Evolutionary conservation across 1,284 basidiomycete genomes (phyloP), one percentile per base, ranked within the genome.

Genomic region (Neonothopanus nambi): DNA sequence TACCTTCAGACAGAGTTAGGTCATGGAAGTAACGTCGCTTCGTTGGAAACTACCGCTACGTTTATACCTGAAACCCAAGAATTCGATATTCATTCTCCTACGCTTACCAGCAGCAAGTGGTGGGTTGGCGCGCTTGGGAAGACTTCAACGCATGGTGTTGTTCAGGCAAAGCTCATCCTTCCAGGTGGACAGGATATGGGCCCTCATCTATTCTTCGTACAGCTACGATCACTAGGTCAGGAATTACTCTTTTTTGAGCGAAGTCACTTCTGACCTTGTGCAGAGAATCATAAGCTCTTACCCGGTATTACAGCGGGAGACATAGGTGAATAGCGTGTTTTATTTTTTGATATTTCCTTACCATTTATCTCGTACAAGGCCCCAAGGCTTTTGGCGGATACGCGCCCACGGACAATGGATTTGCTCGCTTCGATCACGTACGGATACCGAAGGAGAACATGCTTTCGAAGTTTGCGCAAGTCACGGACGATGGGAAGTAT

Each of bases 51-150:
- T 0, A 91, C 85, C 0, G 88, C 89, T 5, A 91, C 86, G 0
- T 93, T 85, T 67, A 72, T 89, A 30, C 79, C 81, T 0, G 76
- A 78, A n/a, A 81, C 79, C 0, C 72, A 81, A 55, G 83, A 89
- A 62, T 93, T 93, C 59, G 82, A 89, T 51, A 81, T 93, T 33
- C 77, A 92, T 65, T 88, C 87, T 0, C 90, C 91, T 0, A 87
- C 85, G 0, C 63, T 91, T 42, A 90, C 88, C 1, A 86, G 86
- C 49, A 83, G 78, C 51, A 93, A 93, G 65, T 93, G 91, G 90
- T 93, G 91, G 91, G 80, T 89, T 55, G 91, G 85, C 13, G 84
- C 74, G 0, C 70, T 89, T 7, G 90, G 86, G 1, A 82, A 84
- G 67, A 85, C 85, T 0, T 81, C 88, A 0, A 92, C 89, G 0